Base-by-base conservation (phyloP, 495 filamentous ascomycete genomes). In the Talaromyces proteolyticus region DNA sequence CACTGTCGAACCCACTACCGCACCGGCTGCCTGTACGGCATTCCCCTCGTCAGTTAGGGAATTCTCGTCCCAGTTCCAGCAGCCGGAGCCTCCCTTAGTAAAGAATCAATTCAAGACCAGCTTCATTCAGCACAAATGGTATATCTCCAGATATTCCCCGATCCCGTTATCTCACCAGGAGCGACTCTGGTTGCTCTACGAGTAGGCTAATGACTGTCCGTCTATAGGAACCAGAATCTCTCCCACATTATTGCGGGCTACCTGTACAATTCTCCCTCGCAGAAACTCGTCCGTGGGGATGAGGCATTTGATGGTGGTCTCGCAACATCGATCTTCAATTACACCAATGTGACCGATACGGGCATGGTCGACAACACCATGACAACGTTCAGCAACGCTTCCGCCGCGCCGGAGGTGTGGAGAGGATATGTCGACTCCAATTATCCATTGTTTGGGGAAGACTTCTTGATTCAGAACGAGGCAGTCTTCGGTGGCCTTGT, bases 91-190 rank as follows among this genome's bases (percentile, higher is more conserved):
- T 20, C 62, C 62, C n/a, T 8, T 57, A 24, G 44, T 65, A 6
- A 55, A 63, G 44, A 23, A 57, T 12, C 57, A 57, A 24, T 63
- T 51, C 39, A 47, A 54, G 20, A 55, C 62, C 22, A 63, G 48
- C 43, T 65, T 63, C 22, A 49, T 63, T 6, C 62, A 65, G 37
- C 62, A 63, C 36, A 63, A 65, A 38, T 63, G 62, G 62, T 38
- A 20, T n/a, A n/a, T n/a, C n/a, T n/a, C n/a, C n/a, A n/a, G n/a
- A n/a, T n/a, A n/a, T n/a, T n/a, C n/a, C n/a, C n/a, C n/a, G n/a
- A n/a, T n/a, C n/a, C n/a, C n/a, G n/a, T n/a, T n/a, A n/a, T n/a
- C n/a, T n/a, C n/a, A n/a, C n/a, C n/a, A n/a, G n/a, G n/a, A n/a
- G n/a, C n/a, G n/a, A n/a, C n/a, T n/a, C n/a, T n/a, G n/a, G n/a